Conservation (phyloP, 495 filamentous ascomycete species). For the Talaromyces adpressus region DNA sequence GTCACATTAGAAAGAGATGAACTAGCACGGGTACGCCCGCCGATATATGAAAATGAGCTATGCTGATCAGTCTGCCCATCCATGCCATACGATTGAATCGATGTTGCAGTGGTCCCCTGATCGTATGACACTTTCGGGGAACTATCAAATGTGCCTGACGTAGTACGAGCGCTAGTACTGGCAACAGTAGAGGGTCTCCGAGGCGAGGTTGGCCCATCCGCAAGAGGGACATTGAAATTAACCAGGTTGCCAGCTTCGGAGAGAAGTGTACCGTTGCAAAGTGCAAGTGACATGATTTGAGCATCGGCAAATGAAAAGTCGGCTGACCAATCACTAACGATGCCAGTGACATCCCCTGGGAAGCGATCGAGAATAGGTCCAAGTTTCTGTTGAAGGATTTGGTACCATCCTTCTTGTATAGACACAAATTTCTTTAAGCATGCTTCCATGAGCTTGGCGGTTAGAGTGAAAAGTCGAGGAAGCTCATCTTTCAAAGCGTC, state of each 20-base stretch:
- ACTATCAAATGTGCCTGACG: conserved; percentile 55
- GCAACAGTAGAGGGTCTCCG: conserved; percentile 39
- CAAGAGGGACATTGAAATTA: conserved; percentile 49
- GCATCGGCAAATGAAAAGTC: conserved; percentile 58
- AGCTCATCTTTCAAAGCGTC: conserved; percentile 89
- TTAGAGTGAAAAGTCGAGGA: conserved; percentile 73
- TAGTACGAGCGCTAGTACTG: conserved; percentile 40
- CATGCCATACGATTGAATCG: conserved; percentile 30
- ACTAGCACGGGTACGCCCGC: conserved; percentile 3
- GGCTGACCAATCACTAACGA: conserved; percentile 62
- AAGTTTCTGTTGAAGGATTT: conserved; percentile 73
- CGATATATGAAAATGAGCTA: conserved; percentile 1
- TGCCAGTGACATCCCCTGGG: conserved; percentile 56
- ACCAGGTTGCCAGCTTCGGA: conserved; percentile 42
- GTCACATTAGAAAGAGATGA: conserved; percentile 6
- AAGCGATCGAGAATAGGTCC: conserved; percentile 63
- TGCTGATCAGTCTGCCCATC: conserved; percentile 21
- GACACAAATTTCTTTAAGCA: conserved; percentile 75
- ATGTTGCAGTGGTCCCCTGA: conserved; percentile 31
- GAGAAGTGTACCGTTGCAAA: conserved; percentile 53
- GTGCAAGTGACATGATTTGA: conserved; percentile 42
- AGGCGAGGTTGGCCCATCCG: conserved; percentile 29
- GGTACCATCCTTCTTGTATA: conserved; percentile 74
- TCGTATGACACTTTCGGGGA: conserved; percentile 52
- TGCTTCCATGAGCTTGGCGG: conserved; percentile 69